A percentile compares a stretch with the other conserved stretches of the same genome.
These are phyloP conservation scores for Kuraishia piskuri DNA, from an alignment of 805 yeast species.

Conservation along the genomic window DNA sequence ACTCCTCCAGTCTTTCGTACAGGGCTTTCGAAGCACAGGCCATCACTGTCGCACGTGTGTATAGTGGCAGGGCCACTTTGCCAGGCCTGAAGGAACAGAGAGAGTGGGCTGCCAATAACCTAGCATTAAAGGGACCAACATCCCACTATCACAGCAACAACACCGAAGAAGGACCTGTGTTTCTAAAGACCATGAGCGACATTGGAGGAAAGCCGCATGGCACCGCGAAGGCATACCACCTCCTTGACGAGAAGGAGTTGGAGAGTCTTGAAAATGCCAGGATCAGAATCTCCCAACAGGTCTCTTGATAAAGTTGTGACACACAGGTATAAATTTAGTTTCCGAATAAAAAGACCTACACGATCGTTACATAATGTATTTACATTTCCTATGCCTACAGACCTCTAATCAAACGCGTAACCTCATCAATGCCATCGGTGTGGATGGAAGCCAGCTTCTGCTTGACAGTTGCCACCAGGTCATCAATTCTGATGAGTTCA, in stretches of 20 bases:
- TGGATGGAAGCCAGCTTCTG: slow-evolving; percentile 27
- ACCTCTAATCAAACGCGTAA: slow-evolving; percentile 44
- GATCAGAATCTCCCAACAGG: background rate
- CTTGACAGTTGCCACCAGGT: slow-evolving; percentile 43
- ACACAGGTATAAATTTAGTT: background rate
- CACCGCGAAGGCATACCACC: background rate
- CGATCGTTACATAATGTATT: background rate
- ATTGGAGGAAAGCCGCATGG: slow-evolving; percentile 14
- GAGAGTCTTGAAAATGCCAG: background rate
- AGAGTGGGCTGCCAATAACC: slow-evolving; percentile 22
- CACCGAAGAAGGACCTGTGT: slow-evolving; percentile 20
- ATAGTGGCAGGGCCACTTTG: slow-evolving; percentile 20
- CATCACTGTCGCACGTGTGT: slow-evolving; percentile 23
- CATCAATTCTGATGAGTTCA: slow-evolving; percentile 55
- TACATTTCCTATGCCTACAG: background rate
- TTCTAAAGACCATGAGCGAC: slow-evolving; percentile 14
- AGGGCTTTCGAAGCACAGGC: slow-evolving; percentile 34
- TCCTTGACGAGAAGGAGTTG: background rate
- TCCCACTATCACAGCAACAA: slow-evolving; percentile 27
- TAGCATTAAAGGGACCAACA: slow-evolving; percentile 19
- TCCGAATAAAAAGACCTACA: too few species aligned
- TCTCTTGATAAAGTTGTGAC: background rate
- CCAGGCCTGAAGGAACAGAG: slow-evolving; percentile 22
- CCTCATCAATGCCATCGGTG: slow-evolving; percentile 51
- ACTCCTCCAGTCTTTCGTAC: slow-evolving; percentile 29